phyloP scores from a whole-genome alignment of 2,329 filamentous ascomycete species.

The Cladophialophora chaetospira region DNA sequence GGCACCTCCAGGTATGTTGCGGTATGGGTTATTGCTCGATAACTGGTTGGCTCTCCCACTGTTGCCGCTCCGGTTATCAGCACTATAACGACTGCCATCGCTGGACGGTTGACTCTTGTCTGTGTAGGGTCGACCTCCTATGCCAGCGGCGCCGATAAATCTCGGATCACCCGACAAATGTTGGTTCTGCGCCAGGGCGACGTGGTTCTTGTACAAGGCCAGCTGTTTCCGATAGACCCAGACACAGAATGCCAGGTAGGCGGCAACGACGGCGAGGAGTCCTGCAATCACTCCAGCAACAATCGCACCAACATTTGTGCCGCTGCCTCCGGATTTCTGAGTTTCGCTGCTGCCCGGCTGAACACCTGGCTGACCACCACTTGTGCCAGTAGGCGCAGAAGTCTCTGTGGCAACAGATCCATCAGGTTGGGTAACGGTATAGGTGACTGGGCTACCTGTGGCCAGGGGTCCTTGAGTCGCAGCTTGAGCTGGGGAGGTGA shows the following conservation, averaged over 20 bases:
- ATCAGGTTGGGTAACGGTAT: slow-evolving; percentile 59
- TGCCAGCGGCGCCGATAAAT: slow-evolving; percentile 20
- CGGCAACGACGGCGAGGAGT: slow-evolving; percentile 64
- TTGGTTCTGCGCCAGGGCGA: slow-evolving; percentile 65
- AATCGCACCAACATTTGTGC: slow-evolving; percentile 60
- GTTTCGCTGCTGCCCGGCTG: slow-evolving; percentile 1
- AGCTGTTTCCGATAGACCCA: slow-evolving; percentile 75
- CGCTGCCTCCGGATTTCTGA: slow-evolving; percentile 38
- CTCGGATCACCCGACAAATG: slow-evolving; percentile 46
- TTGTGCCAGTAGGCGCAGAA: slow-evolving; percentile 43
- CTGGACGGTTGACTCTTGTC: slow-evolving; percentile 27
- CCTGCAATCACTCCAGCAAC: slow-evolving; percentile 65
- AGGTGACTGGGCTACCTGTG: slow-evolving; percentile 69
- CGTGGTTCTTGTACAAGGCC: slow-evolving; percentile 68
- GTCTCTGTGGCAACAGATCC: slow-evolving; percentile 45
- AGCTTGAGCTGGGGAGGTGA: slow-evolving; percentile 62
- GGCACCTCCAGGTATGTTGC: slow-evolving; percentile 31
- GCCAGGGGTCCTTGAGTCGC: slow-evolving; percentile 70
- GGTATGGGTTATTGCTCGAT: slow-evolving; percentile 35
- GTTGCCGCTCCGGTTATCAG: slow-evolving; percentile 27
- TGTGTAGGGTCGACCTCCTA: slow-evolving; percentile 8
- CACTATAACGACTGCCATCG: slow-evolving; percentile 27
- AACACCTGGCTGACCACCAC: slow-evolving; percentile 32
- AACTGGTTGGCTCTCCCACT: slow-evolving; percentile 33
- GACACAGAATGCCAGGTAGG: slow-evolving; percentile 75